Conservation (phyloP, 2,329 filamentous ascomycete genomes). For the Pseudogymnoascus sp. region DNA sequence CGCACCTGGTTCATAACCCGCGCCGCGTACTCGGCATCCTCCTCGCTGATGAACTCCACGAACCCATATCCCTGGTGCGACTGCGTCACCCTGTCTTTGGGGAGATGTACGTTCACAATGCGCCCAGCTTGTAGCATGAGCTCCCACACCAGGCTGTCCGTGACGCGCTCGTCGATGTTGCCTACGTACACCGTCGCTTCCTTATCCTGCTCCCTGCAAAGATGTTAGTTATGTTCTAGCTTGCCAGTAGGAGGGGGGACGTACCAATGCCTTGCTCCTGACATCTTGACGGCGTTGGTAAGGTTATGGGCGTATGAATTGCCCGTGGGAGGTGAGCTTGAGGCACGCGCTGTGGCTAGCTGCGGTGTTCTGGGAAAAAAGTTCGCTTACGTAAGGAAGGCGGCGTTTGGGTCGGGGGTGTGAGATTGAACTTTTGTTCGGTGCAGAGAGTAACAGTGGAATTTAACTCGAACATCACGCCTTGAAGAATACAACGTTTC, state of each 20-base stretch:
- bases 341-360: not conserved
- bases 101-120: constrained; percentile 95
- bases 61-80: constrained; percentile 97
- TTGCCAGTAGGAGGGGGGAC: constrained; percentile 17
- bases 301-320: constrained; percentile 9
- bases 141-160: constrained; percentile 87
- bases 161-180: constrained; percentile 94
- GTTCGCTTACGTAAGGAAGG: constrained; percentile 15
- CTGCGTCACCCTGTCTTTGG: constrained; percentile 95
- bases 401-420: not conserved
- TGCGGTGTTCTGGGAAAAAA: constrained; percentile 10
- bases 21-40: constrained; percentile 93
- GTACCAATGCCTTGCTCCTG: constrained; percentile 61
- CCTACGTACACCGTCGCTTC: constrained; percentile 97
- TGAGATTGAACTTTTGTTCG: constrained; percentile 7
- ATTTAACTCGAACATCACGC: not conserved
- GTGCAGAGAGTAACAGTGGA: not conserved
- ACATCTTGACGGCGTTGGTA: constrained; percentile 30
- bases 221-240: not conserved
- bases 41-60: constrained; percentile 93
- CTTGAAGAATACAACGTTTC: not conserved
- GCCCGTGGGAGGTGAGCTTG: constrained; percentile 7
- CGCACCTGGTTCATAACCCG: constrained; percentile 95
- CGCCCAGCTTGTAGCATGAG: constrained; percentile 96
- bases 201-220: constrained; percentile 86